Evolutionary conservation across 2,329 filamentous ascomycete genomes (phyloP).

Genomic region (Thielaviopsis cerberus): DNA sequence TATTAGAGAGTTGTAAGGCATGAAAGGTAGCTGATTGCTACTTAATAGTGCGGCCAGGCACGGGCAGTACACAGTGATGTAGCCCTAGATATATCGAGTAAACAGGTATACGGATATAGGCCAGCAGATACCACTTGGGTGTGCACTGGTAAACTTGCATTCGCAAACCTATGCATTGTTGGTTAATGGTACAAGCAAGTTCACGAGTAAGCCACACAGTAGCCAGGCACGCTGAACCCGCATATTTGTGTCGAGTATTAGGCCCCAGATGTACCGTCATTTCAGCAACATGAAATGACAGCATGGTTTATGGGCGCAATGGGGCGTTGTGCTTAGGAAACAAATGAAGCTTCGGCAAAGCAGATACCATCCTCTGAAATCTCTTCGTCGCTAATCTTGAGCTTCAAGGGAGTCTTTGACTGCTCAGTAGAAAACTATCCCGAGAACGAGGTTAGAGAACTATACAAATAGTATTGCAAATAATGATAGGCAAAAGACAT

Average conservation of each 20-base stretch:
- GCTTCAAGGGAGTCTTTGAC: slow-evolving; percentile 50
- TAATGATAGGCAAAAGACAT: not conserved
- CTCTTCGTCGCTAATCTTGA: slow-evolving; percentile 70
- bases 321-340: slow-evolving; percentile 35
- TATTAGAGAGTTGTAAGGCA: not conserved
- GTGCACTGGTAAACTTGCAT: not conserved
- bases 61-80: not conserved
- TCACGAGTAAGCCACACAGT: not conserved
- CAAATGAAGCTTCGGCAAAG: slow-evolving; percentile 91
- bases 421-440: slow-evolving; percentile 52
- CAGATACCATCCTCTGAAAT: slow-evolving; percentile 58
- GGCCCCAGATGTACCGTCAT: not conserved
- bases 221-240: not conserved
- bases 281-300: not conserved
- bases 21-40: not conserved
- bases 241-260: not conserved
- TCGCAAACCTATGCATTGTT: not conserved
- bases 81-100: not conserved
- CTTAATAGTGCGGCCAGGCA: not conserved
- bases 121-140: not conserved
- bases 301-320: not conserved
- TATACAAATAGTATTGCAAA: not conserved
- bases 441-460: not conserved
- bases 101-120: not conserved
- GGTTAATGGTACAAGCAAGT: not conserved